Conservation (phyloP, 345 rosid genomes). For the Reutealis trisperma region DNA sequence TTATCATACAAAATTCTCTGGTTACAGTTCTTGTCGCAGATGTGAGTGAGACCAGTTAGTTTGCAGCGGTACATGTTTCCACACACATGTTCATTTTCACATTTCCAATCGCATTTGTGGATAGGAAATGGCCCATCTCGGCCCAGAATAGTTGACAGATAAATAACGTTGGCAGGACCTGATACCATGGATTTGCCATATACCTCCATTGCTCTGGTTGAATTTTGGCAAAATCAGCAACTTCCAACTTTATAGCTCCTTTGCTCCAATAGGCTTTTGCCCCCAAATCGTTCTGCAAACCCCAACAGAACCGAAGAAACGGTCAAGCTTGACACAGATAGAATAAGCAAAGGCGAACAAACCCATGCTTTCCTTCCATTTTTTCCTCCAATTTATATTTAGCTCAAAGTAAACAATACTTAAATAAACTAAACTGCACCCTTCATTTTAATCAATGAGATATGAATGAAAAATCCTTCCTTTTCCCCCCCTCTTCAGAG, state of each 20-base stretch:
- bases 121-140: conserved; percentile 62
- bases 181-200: conserved; percentile 64
- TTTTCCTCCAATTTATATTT: background rate
- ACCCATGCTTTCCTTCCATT: no score
- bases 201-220: conserved; percentile 67
- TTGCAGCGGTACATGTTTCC: conserved; percentile 96
- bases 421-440: background rate
- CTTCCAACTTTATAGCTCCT: background rate
- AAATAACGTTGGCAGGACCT: conserved; percentile 79
- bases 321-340: conserved; percentile 12
- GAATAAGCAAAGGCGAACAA: background rate
- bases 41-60: conserved; percentile 87
- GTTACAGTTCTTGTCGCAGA: conserved; percentile 99
- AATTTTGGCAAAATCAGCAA: conserved; percentile 17
- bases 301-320: conserved; percentile 26
- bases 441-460: no score
- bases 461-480: background rate
- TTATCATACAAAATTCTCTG: conserved; percentile 98
- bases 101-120: conserved; percentile 95
- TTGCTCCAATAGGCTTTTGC: background rate
- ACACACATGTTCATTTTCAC: conserved; percentile 79
- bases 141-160: conserved; percentile 86
- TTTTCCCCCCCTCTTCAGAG: background rate
- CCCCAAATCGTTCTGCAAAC: conserved; percentile 31
- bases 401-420: background rate